Base-by-base conservation (phyloP, 176 grass and related monocot genomes). In the Triticum timopheevii region DNA sequence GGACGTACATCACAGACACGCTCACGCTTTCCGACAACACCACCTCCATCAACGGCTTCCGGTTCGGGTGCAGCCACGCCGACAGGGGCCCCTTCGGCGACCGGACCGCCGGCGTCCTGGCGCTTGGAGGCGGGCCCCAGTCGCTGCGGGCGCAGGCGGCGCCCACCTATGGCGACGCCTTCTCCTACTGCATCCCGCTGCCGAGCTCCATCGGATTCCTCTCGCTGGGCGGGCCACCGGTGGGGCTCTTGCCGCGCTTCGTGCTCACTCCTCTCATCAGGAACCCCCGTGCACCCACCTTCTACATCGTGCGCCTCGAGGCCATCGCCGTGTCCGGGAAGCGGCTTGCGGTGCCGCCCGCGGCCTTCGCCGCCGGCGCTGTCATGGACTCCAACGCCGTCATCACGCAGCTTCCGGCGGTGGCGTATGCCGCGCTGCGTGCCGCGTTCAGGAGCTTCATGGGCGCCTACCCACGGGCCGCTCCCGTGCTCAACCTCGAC, bases 311-410 rank as follows among this genome's bases (percentile, higher is more conserved):
- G 27, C 85, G 68, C 80, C 79, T 98, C 6, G 33, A 73, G 0
- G 93, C 69, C 0, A 85, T 95, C 45, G 89, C 54, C 71, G 90
- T 98, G 3, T 89, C 83, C 27, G 93, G 95, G 47, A 64, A 90
- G 56, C 66, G 12, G 11, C 62, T 95, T 4, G 7, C 22, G 0
- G 59, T 98, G 19, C 24, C 78, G 36, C 1, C 81, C 6, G 39
- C 83, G 1, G 88, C 81, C 45, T 90, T 98, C 63, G 23, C 89
- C 0, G 66, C 49, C 2, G 93, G 91, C 11, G 79, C 89, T 17
- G 86, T 98, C 39, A 91, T 98, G 10, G 95, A 98, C 66, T 90
- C 95, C 0, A 90, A 89, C 34, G 92, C 93, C 6, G 91, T 98
- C 4, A 62, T 98, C 83, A 92, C 89, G 6, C 88, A 93, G 52